These are phyloP conservation scores for Podila clonocystis DNA, from an alignment of 192 early-diverging fungal species.

Conservation along the genomic window DNA sequence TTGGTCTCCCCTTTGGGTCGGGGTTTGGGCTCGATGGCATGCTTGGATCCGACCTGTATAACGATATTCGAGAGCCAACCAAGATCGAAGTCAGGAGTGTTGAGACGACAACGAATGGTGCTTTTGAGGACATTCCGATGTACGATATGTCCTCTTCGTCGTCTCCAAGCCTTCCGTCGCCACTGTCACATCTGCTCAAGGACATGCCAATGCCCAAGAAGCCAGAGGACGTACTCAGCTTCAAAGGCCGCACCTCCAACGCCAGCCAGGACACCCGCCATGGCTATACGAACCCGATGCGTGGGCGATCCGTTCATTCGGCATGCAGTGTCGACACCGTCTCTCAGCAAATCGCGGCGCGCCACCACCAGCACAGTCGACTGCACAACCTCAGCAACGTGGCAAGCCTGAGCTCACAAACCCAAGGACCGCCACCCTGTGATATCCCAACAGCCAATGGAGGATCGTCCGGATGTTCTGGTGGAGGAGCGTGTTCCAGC, in stretches of 20 bases:
- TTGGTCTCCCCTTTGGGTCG: constrained; percentile 1
- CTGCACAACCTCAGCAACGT: constrained; percentile 19
- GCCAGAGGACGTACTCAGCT: constrained; percentile 13
- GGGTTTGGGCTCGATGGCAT: constrained; percentile 14
- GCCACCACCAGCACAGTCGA: constrained; percentile 34
- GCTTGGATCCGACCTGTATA: background rate
- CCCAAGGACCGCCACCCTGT: background rate
- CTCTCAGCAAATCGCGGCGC: constrained; percentile 30
- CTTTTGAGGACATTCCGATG: constrained; percentile 20
- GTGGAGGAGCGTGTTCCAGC: background rate
- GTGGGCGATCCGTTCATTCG: constrained; percentile 34
- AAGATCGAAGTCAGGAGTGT: constrained; percentile 1
- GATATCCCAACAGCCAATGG: background rate
- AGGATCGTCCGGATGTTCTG: background rate
- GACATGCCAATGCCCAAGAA: background rate
- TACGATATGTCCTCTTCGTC: constrained; percentile 7
- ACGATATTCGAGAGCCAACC: background rate
- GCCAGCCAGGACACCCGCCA: constrained; percentile 14
- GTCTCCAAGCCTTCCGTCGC: background rate
- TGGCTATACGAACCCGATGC: background rate
- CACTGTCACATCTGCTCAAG: background rate
- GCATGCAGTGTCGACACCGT: constrained; percentile 35
- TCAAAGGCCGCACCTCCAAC: constrained; percentile 17
- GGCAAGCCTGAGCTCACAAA: constrained; percentile 25
- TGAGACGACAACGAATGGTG: background rate